Percentiles rank a stretch among this genome's conserved stretches.
Evolutionary conservation across 2,329 filamentous ascomycete genomes (phyloP).

Genomic region (Penicillium sp.): DNA sequence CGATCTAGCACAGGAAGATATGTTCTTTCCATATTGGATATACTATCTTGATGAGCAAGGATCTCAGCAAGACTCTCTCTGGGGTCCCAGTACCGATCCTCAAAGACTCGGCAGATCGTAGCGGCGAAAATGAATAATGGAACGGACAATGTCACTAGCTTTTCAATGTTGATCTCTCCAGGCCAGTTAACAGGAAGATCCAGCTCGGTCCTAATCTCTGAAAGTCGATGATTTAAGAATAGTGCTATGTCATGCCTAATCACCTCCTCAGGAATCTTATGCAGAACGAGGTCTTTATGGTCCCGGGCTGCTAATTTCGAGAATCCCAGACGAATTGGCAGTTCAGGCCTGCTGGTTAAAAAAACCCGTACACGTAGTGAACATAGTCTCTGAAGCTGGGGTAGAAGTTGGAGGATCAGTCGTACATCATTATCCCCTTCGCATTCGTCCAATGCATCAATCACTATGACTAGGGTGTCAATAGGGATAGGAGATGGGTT

Average conservation of each 20-base stretch:
- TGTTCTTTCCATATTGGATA: slow-evolving; percentile 29
- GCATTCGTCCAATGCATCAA: slow-evolving; percentile 39
- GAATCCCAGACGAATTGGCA: slow-evolving; percentile 34
- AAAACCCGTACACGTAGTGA: slow-evolving; percentile 30
- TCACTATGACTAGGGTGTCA: background rate
- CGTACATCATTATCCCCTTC: slow-evolving; percentile 30
- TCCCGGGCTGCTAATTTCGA: slow-evolving; percentile 22
- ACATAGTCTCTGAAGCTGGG: slow-evolving; percentile 18
- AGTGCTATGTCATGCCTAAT: slow-evolving; percentile 35
- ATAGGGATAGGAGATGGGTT: background rate
- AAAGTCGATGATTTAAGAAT: slow-evolving; percentile 31
- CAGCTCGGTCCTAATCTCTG: slow-evolving; percentile 21
- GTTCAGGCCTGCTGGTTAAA: slow-evolving; percentile 40
- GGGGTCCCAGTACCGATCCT: slow-evolving; percentile 22
- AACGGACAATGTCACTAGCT: slow-evolving; percentile 19
- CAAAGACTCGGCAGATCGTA: slow-evolving; percentile 26
- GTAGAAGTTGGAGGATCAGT: slow-evolving; percentile 32
- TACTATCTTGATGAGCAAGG: slow-evolving; percentile 11
- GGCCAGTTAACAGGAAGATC: slow-evolving; percentile 27
- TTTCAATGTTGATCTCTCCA: slow-evolving; percentile 4
- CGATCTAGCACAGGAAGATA: slow-evolving; percentile 30
- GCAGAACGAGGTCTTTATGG: slow-evolving; percentile 32
- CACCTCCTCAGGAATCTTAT: slow-evolving; percentile 31
- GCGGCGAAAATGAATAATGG: slow-evolving; percentile 32
- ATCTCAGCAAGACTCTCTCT: slow-evolving; percentile 14